Base-by-base conservation (phyloP, 2,329 filamentous ascomycete species). In the Stagonosporopsis rhizophila region DNA sequence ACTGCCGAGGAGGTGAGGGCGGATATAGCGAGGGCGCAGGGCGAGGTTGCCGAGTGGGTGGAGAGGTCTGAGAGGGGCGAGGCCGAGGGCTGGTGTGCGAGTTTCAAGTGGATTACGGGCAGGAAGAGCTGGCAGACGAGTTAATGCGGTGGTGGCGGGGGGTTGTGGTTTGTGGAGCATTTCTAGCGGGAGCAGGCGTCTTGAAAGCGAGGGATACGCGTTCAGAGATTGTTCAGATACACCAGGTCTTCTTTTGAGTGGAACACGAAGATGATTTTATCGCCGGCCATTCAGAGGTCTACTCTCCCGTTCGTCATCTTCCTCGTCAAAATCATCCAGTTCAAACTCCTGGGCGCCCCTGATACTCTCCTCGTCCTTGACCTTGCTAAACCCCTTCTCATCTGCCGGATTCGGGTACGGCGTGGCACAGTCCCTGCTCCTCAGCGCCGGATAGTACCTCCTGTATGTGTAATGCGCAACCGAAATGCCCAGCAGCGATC, bases 391-490 rank as follows among this genome's bases (percentile, higher is more conserved):
- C 6, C 70, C 62, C 38, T 44, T 56, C 3, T 63, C 64, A 34
- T 78, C 76, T 11, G 65, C 72, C 2, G 71, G 71, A 47, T 76
- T 76, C 20, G 75, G 65, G 63, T 83, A 84, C 14, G 85, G 82
- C 19, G 77, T 77, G 34, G 82, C 80, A 63, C 85, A 87, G n/a
- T 72, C 69, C 14, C 65, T 63, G n/a, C 78, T 80, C 40, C 79
- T 72, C 51, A 87, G 66, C 4, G 79, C 73, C 0, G 85, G 85
- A 66, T 83, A 88, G 66, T 88, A 88, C 45, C 85, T 76, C 50
- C 85, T 76, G 69, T 87, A 88, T 7, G 82, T 84, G 58, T 85
- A 83, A 69, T 81, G 84, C 14, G 85, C 81, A 3, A 87, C 76
- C 1, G 75, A 52, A 27, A 85, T 75, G 0, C 86, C 86, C 6